Evolutionary conservation across 2,329 filamentous ascomycete species (phyloP), one percentile per base, ranked within the genome.

Genomic region (Aaosphaeria arxii): DNA sequence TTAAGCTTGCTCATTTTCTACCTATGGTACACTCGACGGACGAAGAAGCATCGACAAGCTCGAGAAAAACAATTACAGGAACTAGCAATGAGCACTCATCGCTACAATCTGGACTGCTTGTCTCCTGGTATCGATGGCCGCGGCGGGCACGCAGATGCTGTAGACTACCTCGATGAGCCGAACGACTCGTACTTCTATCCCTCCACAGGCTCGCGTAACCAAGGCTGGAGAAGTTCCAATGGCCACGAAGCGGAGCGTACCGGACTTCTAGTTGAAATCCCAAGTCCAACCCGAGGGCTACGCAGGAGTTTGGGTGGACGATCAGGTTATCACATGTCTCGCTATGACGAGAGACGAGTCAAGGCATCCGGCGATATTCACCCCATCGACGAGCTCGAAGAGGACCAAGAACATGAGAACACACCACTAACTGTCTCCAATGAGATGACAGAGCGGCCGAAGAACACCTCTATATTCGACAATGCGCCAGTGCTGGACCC

Each of bases 321-420:
- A 39, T 69, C 62, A 43, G 61, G 60, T 30, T 71, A 71, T 44
- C 71, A 71, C 41, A 57, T 63, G 11, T 57, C 68, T 4, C 64
- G 69, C 40, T 79, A 77, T 55, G 76, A 79, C 31, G 77, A 80
- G 44, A 71, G 68, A 40, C 72, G 78, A 44, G 66, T 74, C 31
- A 74, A 77, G 13, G 74, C 74, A 6, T 76, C 78, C 31, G 77
- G 77, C 3, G 71, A 74, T 28, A 86, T 86, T 29, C 82, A 84
- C 59, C 80, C 82, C 0, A 86, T 86, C 41, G 82, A 84, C 35
- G 81, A 84, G 59, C 69, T 77, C 9, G 83, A 85, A 49, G 83
- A 85, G 52, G 79, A 83, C 44, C 46, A 53, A 35, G 79, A 82
- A 45, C 47, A 56, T 49, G 53, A 60, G n/a, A 32, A 49, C 6